These are phyloP conservation scores for Tanacetum coccineum DNA, from an alignment of 129 eudicot species.

Conservation along the genomic window DNA sequence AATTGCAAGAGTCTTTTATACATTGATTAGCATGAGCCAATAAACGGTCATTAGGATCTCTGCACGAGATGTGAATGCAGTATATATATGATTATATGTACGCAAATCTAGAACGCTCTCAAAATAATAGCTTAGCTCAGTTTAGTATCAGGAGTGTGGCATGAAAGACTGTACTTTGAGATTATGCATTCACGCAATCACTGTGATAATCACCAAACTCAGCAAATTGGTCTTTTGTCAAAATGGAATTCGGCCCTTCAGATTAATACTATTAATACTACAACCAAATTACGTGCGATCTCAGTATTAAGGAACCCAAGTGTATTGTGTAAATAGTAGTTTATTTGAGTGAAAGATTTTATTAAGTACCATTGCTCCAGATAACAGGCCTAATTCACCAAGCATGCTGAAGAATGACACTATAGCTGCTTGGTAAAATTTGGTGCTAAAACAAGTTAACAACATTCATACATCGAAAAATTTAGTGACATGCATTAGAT, in stretches of 20 bases:
- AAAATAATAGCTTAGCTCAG: background rate
- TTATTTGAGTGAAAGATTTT: background rate
- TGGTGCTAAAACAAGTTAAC: conserved; percentile 16
- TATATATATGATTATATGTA: background rate
- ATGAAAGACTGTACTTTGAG: conserved; percentile 50
- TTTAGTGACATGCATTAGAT: background rate
- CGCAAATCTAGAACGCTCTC: background rate
- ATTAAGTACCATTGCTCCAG: conserved; percentile 48
- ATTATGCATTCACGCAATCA: conserved; percentile 58
- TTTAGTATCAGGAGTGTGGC: background rate
- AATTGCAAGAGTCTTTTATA: conserved; percentile 60
- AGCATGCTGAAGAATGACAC: conserved; percentile 54
- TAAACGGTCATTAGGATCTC: conserved; percentile 66
- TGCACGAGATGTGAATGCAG: conserved; percentile 26
- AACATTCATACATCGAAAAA: background rate
- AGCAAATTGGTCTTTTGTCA: conserved; percentile 66
- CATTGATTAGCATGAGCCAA: conserved; percentile 51
- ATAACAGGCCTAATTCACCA: conserved; percentile 52
- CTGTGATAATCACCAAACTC: conserved; percentile 66
- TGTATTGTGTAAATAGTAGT: background rate
- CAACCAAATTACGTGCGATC: conserved; percentile 6
- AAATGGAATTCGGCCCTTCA: conserved; percentile 70
- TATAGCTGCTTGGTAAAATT: conserved; percentile 50
- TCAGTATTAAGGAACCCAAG: background rate
- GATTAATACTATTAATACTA: conserved; percentile 49